Conservation (phyloP, 257 asterid genomes). For the Solanum clarkiae region DNA sequence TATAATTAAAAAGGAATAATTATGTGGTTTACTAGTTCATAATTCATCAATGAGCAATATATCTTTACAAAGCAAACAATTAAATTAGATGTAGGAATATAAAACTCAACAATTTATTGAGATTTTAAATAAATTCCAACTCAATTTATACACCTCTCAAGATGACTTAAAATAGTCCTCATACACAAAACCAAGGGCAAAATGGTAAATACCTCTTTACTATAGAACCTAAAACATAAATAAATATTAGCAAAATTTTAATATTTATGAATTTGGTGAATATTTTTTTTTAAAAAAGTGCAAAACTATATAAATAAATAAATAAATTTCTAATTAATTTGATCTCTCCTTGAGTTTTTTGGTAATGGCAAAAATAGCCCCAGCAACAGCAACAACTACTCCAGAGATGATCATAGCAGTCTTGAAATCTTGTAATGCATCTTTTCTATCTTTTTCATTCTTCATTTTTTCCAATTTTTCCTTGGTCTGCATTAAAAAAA, state of each 20-base stretch:
- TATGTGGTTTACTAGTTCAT: not conserved
- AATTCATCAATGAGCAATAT: not conserved
- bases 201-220: not conserved
- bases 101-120: not conserved
- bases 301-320: not conserved
- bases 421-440: conserved; percentile 45
- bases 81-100: not conserved
- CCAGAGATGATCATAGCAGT: conserved; percentile 51
- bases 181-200: not conserved
- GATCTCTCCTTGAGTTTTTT: conserved; percentile 59
- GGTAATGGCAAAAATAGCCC: conserved; percentile 61
- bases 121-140: not conserved
- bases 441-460: conserved; percentile 37
- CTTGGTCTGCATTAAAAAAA: conserved; percentile 18
- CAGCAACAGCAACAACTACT: conserved; percentile 50
- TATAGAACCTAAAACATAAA: not conserved
- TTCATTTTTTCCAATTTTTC: conserved; percentile 8
- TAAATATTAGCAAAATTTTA: not conserved
- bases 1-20: not conserved
- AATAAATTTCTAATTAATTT: not conserved
- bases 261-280: not conserved
- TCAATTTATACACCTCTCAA: not conserved
- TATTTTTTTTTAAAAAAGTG: not conserved
- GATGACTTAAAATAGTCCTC: not conserved
- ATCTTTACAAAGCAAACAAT: not conserved